Evolutionary conservation across 2,329 filamentous ascomycete species (phyloP).

Genomic region (Cladosporium austrohemisphaericum): DNA sequence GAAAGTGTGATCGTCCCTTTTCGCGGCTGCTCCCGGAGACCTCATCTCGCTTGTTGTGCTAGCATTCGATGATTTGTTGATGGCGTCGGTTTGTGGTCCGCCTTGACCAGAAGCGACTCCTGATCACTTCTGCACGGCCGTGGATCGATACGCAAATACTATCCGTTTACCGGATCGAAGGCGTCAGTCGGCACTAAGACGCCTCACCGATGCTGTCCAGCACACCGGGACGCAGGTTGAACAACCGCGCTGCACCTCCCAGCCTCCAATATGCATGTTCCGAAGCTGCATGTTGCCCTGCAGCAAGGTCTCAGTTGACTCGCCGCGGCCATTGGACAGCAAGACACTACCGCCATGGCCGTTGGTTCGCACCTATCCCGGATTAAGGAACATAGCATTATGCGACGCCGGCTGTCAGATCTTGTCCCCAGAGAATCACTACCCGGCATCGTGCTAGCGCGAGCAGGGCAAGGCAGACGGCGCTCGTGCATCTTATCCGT

Average conservation of each 20-base stretch:
- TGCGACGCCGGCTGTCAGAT: slow-evolving; percentile 3
- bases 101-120: neutral
- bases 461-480: neutral
- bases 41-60: slow-evolving; percentile 6
- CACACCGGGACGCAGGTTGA: slow-evolving; percentile 4
- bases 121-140: slow-evolving; percentile 1
- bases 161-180: neutral
- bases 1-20: neutral
- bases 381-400: neutral
- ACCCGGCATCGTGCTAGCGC: slow-evolving; percentile 3
- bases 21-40: neutral
- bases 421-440: slow-evolving; percentile 10
- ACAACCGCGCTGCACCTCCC: slow-evolving; percentile 8
- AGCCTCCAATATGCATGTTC: slow-evolving; percentile 11
- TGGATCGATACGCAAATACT: slow-evolving; percentile 1
- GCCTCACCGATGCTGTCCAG: neutral
- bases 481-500: slow-evolving; percentile 2
- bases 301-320: slow-evolving; percentile 10
- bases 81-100: no score
- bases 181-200: slow-evolving; percentile 6
- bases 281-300: neutral
- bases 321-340: neutral
- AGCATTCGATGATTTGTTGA: neutral
- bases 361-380: slow-evolving; percentile 1
- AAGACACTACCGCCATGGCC: no score